A percentile compares a stretch with the other conserved stretches of the same genome.
Conservation (phyloP, 768 basidiomycete genomes). For the Sistotremastrum niveocremeum region DNA sequence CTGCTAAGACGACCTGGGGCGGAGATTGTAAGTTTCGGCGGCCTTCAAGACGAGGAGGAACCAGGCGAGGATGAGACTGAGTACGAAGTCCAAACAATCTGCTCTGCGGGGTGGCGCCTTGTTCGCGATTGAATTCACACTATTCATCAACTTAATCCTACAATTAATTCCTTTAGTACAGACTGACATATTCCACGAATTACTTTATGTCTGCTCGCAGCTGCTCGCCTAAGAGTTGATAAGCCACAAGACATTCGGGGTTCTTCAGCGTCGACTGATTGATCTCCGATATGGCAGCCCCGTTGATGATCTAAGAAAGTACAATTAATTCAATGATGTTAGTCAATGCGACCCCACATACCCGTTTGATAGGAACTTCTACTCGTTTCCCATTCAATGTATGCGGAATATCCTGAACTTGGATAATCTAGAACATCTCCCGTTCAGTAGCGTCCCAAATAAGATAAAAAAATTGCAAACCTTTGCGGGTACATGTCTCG, state of each 20-base stretch:
- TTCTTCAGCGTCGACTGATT: slow-evolving; percentile 64
- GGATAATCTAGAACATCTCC: slow-evolving; percentile 42
- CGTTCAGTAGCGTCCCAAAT: slow-evolving; percentile 13
- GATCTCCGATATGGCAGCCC: slow-evolving; percentile 49
- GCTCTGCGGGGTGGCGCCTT: too few relatives aligned
- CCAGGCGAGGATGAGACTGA: too few relatives aligned
- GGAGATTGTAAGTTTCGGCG: too few relatives aligned
- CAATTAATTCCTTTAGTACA: too few relatives aligned
- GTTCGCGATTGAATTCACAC: too few relatives aligned
- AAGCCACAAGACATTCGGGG: slow-evolving; percentile 55
- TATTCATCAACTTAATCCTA: too few relatives aligned
- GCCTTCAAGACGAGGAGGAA: too few relatives aligned
- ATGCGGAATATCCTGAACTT: slow-evolving; percentile 59
- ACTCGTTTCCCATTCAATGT: slow-evolving; percentile 74
- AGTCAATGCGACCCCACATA: slow-evolving; percentile 11
- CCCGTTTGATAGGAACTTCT: slow-evolving; percentile 69
- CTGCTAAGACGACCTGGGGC: too few relatives aligned
- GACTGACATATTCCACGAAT: neutral
- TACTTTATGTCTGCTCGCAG: slow-evolving; percentile 33
- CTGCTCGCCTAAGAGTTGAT: slow-evolving; percentile 36
- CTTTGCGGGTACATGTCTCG: slow-evolving; percentile 64
- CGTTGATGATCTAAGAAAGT: slow-evolving; percentile 54
- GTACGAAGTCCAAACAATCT: too few relatives aligned
- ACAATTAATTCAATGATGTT: slow-evolving; percentile 6
- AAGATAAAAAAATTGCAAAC: slow-evolving; percentile 30